Conservation (phyloP, 495 filamentous ascomycete genomes). For the Monascus purpureus region DNA sequence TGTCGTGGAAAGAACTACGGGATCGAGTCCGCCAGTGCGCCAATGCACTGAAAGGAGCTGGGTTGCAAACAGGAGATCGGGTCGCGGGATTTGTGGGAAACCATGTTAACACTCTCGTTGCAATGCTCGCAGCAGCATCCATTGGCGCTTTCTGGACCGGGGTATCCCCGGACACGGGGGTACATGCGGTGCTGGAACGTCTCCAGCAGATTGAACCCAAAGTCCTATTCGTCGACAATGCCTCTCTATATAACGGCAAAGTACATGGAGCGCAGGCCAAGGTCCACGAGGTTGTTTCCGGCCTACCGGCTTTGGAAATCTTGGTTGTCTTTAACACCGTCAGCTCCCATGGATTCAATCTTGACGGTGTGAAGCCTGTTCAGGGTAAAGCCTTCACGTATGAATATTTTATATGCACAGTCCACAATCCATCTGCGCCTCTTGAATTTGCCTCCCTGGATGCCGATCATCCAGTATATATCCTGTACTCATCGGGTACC, state of each 20-base stretch:
- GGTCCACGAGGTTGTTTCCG: constrained; percentile 51
- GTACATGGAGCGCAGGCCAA: constrained; percentile 59
- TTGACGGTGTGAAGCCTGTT: constrained; percentile 29
- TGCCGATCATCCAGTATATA: constrained; percentile 77
- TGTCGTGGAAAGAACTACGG: constrained; percentile 72
- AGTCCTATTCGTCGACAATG: constrained; percentile 74
- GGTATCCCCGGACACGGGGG: constrained; percentile 73
- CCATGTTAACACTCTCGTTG: constrained; percentile 70
- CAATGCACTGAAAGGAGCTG: constrained; percentile 49
- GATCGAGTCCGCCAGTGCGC: constrained; percentile 63
- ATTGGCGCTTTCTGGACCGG: constrained; percentile 86
- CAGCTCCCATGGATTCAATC: constrained; percentile 28
- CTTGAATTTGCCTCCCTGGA: constrained; percentile 59
- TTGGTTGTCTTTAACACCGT: constrained; percentile 60
- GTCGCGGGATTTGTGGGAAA: constrained; percentile 83
- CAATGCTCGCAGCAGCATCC: constrained; percentile 67
- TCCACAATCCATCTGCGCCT: constrained; percentile 26
- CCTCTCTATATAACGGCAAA: constrained; percentile 78
- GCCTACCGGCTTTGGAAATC: constrained; percentile 46
- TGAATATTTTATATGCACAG: constrained; percentile 31
- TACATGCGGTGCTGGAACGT: constrained; percentile 66
- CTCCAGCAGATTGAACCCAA: constrained; percentile 69
- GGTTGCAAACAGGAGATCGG: constrained; percentile 50
- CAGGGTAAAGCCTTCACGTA: constrained; percentile 39
- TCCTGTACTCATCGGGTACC: constrained; percentile 77